Base-by-base conservation (phyloP, 495 filamentous ascomycete species). In the Poronia punctata region DNA sequence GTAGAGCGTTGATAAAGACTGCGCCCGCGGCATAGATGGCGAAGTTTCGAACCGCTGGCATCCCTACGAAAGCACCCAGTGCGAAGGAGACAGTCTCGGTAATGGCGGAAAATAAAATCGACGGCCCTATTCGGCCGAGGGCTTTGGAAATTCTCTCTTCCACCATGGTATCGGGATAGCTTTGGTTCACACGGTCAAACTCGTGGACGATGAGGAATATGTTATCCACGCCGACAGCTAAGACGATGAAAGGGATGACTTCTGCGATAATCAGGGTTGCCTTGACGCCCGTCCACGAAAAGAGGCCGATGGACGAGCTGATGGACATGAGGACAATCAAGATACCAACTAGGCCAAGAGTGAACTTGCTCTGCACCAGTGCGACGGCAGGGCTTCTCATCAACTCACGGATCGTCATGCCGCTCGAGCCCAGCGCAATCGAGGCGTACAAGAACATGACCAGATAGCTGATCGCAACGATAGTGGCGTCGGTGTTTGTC, bases 381-480 rank as follows among this genome's bases (percentile, higher is more conserved):
- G 83, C 79, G 37, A 84, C 83, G 27, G 83, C 75, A 8, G 90
- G 89, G 55, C 89, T 92, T 35, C 72, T 73, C 19, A 95, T 48
- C 29, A 96, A 65, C 37, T 87, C 82, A 41, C 71, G 73, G 44
- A 84, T 65, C 22, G 83, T 82, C 22, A 95, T 65, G 1, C 84
- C 89, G 9, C 82, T 88, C 2, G 88, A 93, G 3, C 92, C 93
- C 3, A 98, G 65, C 3, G 92, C 88, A 23, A 98, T 54, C 2
- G 88, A 96, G 3, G 88, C 92, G 53, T 98, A 98, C 24, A 98
- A 60, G 57, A 98, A 97, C 92, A 98, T 98, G 62, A 95, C 84
- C 46, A 97, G 76, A 65, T 98, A 98, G 68, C 90, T 96, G 62
- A 97, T 84, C 28, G 93, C 83, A 10, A 98, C 80, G 48, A 98